A percentile compares a stretch with the other conserved stretches of the same genome.
Evolutionary conservation across 176 grass and related monocot genomes (phyloP).

Genomic region (Bolboschoenus planiculmis): DNA sequence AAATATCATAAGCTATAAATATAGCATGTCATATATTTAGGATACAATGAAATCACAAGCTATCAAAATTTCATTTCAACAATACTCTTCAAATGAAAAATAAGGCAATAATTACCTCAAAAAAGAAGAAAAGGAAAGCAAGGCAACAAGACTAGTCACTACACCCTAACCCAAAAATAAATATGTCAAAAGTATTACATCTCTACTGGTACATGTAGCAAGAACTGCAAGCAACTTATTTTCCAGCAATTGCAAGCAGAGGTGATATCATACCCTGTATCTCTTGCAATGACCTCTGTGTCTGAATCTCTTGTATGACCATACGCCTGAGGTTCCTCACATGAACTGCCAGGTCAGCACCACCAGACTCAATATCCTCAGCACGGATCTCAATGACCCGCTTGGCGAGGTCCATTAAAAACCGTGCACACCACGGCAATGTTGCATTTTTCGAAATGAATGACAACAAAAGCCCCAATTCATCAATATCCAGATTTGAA

Average conservation of each 20-base stretch:
- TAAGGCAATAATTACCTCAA: neutral
- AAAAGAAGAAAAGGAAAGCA: neutral
- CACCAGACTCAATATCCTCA: conserved; percentile 42
- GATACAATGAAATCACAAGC: neutral
- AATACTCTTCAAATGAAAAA: neutral
- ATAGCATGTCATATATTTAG: neutral
- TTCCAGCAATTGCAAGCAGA: conserved; percentile 63
- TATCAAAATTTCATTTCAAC: conserved; percentile 8
- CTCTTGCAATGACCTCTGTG: conserved; percentile 72
- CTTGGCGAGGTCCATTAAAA: conserved; percentile 66
- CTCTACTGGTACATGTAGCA: neutral
- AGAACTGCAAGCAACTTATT: conserved; percentile 30
- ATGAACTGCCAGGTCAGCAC: conserved; percentile 32
- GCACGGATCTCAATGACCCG: conserved; percentile 68
- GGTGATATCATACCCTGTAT: conserved; percentile 94
- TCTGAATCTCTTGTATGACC: conserved; percentile 61
- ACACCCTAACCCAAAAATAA: neutral
- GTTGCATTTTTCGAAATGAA: conserved; percentile 62
- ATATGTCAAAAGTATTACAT: neutral
- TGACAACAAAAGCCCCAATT: conserved; percentile 44
- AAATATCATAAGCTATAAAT: neutral
- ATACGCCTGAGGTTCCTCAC: conserved; percentile 61
- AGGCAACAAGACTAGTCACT: conserved; percentile 4
- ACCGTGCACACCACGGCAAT: conserved; percentile 53
- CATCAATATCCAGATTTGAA: conserved; percentile 48